Base-by-base conservation (phyloP, 352 stramenopile species). In the Phytophthora foliorum region DNA sequence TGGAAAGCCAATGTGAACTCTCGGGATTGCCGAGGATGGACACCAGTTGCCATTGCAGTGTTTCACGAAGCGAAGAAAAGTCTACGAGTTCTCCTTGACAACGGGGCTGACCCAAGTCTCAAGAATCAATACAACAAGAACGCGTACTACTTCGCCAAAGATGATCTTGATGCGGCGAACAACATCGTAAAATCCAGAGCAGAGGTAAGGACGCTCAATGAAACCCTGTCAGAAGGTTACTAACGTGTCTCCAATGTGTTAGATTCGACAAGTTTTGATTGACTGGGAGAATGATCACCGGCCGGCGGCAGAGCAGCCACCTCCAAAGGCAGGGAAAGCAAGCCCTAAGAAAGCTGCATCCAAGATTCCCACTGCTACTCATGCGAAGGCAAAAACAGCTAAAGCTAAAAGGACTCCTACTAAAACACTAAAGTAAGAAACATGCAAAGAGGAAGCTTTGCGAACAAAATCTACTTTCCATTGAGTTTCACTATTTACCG, bases 71-170 rank as follows among this genome's bases (percentile, higher is more conserved):
- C 88, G 4, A 97, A 96, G 63, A 84, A 73, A 52, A 81, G 77
- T 27, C 48, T 96, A 19, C 70, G 75, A 19, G 27, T 96, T 19
- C 56, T 98, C 21, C 75, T 98, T 10, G 76, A 93, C 19, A 78
- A 96, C 44, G 90, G 89, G 17, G 89, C 75, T 0, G 86, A 97
- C 48, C 92, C 92, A 8, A 88, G 74, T 31, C 72, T 97, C 5
- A 95, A 95, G 60, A 97, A 96, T 32, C 84, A 92, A 53, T 97
- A 97, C 80, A 95, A 96, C 71, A 97, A 97, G 60, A 94, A 86
- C 48, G 89, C 90, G 0, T 97, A 91, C 44, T 91, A 97, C 63
- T 86, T 97, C 32, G 92, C 92, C 3, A 91, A 97, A 59, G 92
- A 97, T 51, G 88, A 97, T 21, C 57, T 97, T 17, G 92, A 97